Base-by-base conservation (phyloP, 2,329 filamentous ascomycete species). In the Colletotrichum tanaceti region DNA sequence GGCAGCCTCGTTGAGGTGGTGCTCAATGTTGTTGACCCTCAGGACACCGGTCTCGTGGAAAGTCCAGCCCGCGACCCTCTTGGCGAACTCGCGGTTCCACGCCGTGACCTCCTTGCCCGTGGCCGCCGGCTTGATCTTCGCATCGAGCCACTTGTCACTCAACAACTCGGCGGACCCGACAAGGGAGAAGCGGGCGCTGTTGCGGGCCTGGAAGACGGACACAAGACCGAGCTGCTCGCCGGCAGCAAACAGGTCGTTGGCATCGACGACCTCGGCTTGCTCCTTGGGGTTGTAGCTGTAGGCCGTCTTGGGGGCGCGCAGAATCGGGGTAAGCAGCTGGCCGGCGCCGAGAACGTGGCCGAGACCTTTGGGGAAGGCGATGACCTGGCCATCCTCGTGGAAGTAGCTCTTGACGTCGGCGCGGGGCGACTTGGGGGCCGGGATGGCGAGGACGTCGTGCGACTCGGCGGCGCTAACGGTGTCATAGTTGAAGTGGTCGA, bases 401-500 rank as follows among this genome's bases (percentile, higher is more conserved):
- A 98, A 98, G 84, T 91, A 94, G 76, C 91, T 87, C 84, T 91
- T 91, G 65, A 93, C 83, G 73, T 90, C 93, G 28, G 88, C 76
- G 73, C 91, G 90, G 70, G 91, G 79, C 58, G 87, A 81, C 68
- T 83, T 82, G 4, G 94, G 92, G 43, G 88, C 85, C 50, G 92
- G 88, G 59, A 98, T 82, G 38, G 98, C 86, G 52, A 99, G 85
- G 38, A 97, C 92, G 80, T 98, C 93, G 81, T 99, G 96, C 76
- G 90, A 88, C 72, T 98, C 94, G 58, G 89, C 77, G 5, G 95
- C 91, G 47, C 91, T 93, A 39, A 87, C 74, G 65, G 87, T 85
- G 76, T 98, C 95, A 82, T 96, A 96, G 83, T 93, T 92, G 89
- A 98, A 98, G 84, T 99, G 96, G 81, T 98, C 96, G 70, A 98